Percentiles rank a stretch among this genome's conserved stretches.
These are phyloP conservation scores for Hypoxylon sp. DNA, from an alignment of 2,329 filamentous ascomycete genomes.

Conservation along the genomic window DNA sequence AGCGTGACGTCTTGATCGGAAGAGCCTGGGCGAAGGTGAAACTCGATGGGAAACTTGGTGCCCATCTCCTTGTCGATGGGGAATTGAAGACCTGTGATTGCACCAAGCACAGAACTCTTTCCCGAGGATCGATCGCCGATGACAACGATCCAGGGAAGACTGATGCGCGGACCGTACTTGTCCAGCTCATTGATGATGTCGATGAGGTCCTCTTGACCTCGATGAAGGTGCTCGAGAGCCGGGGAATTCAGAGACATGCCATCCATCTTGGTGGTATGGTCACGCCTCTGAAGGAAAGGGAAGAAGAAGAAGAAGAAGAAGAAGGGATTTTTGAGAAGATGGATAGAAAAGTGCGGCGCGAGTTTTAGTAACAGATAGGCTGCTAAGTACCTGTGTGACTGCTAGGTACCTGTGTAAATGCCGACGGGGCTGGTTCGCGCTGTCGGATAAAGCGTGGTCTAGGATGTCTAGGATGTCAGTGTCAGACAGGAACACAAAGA, in stretches of 20 bases:
- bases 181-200: constrained; percentile 62
- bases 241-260: constrained; percentile 39
- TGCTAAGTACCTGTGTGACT: no score
- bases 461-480: no score
- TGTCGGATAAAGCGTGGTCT: no score
- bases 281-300: background rate
- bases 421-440: no score
- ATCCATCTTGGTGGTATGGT: constrained; percentile 25
- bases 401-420: no score
- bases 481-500: no score
- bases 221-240: constrained; percentile 53
- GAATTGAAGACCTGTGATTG: constrained; percentile 68
- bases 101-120: constrained; percentile 71
- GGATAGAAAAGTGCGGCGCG: no score
- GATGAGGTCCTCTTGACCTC: constrained; percentile 57
- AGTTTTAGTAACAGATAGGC: no score
- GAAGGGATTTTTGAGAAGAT: background rate
- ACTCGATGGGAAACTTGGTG: constrained; percentile 68
- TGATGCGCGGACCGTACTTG: constrained; percentile 56
- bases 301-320: background rate
- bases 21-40: constrained; percentile 57
- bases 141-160: constrained; percentile 64
- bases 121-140: constrained; percentile 68
- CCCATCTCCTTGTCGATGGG: constrained; percentile 63
- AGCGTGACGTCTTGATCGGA: constrained; percentile 45